Evolutionary conservation across 1,139 yeast species (phyloP), one percentile per base, ranked within the genome.

Genomic region (Suhomyces bolitotheri): DNA sequence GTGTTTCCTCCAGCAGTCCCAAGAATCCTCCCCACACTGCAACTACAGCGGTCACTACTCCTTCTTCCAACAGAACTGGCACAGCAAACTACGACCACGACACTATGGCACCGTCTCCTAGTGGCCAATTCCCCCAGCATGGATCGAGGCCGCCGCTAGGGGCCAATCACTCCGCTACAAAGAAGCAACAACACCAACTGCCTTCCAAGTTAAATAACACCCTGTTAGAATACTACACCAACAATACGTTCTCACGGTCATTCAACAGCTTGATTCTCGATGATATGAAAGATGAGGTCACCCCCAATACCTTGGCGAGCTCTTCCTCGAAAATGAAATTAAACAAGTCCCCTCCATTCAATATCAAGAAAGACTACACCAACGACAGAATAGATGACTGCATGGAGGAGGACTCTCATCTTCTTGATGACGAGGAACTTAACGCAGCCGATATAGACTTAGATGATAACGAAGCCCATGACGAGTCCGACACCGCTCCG

Each of bases 261-360:
- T 71, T 71, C 58, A 71, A 69, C 49, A 62, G 70, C 36, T 62
- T 71, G 48, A 68, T 70, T 5, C 51, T 71, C 29, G 74, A 70
- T 22, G 76, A 71, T 41, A 44, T 48, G 30, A 54, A 53, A n/a
- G 60, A 58, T 24, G 58, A 54, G 12, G 29, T 52, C 28, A 39
- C 35, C 16, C 31, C 29, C 5, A 21, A 39, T 2, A 8, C 20
- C 7, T 7, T 7, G 6, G 20, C 20, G 7, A 7, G 7, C 20
- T 24, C 30, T 9, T 32, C 29, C n/a, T 40, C 40, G 33, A 48
- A 47, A 38, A 54, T 51, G 40, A 53, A 48, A 17, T 51, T 67
- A 29, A 66, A 64, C 44, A 66, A 66, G 42, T 64, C 71, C 8
- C 75, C 74, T n/a, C 73, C 73, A 1, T 69, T 69, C 48, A 67